Percentiles rank a stretch among this genome's conserved stretches.
Conservation (phyloP, 2,329 filamentous ascomycete genomes). For the Aspergillus sp. region DNA sequence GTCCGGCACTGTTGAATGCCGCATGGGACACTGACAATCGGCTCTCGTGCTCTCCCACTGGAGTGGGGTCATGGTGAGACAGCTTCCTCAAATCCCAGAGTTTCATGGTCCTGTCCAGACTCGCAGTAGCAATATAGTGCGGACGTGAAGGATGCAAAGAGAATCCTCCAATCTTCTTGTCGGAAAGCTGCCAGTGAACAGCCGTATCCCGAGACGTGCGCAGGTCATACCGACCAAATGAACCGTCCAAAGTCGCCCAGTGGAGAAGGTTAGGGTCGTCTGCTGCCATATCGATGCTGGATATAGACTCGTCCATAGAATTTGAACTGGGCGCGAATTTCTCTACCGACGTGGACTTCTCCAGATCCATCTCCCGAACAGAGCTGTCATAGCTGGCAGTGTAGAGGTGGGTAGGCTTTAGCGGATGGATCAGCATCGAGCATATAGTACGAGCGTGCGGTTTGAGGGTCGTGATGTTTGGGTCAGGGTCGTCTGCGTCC, state of each 20-base stretch:
- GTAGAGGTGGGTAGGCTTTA: conserved; percentile 65
- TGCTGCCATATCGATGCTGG: conserved; percentile 68
- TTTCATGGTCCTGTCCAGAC: conserved; percentile 77
- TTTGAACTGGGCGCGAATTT: conserved; percentile 66
- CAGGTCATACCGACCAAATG: conserved; percentile 71
- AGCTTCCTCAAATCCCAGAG: conserved; percentile 82
- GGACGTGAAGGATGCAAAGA: conserved; percentile 69
- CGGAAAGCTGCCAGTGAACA: conserved; percentile 63
- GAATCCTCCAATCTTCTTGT: conserved; percentile 95
- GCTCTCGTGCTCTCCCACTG: conserved; percentile 74
- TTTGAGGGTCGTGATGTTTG: conserved; percentile 81
- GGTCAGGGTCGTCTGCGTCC: conserved; percentile 57
- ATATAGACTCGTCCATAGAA: conserved; percentile 67
- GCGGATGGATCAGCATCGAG: conserved; percentile 66
- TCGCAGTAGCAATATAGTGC: conserved; percentile 79
- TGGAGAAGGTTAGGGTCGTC: conserved; percentile 64
- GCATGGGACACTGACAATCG: conserved; percentile 85
- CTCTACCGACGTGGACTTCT: conserved; percentile 68
- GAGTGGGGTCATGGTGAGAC: conserved; percentile 54
- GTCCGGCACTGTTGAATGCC: conserved; percentile 74
- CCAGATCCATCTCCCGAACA: conserved; percentile 75
- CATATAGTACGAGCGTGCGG: conserved; percentile 82
- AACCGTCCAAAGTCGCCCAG: conserved; percentile 78
- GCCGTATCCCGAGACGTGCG: conserved; percentile 48
- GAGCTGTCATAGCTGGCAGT: conserved; percentile 89